Base-by-base conservation (phyloP, 2,329 filamentous ascomycete species). In the Colletotrichum sp. region DNA sequence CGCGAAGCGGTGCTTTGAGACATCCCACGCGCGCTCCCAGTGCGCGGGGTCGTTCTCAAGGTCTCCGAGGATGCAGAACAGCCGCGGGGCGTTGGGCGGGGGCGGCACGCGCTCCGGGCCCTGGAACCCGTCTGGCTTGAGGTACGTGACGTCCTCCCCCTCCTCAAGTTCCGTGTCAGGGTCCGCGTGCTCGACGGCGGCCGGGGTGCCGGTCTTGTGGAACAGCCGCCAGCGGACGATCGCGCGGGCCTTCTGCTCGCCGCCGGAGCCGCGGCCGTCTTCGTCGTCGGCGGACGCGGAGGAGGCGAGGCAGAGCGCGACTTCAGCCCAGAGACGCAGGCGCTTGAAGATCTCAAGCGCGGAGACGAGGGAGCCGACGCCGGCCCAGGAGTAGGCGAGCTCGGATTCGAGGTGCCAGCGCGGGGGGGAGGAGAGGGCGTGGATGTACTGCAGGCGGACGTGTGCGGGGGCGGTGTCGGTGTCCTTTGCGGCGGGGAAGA, bases 341-440 rank as follows among this genome's bases (percentile, higher is more conserved):
- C 97, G 91, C 85, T 98, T 96, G 85, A 98, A 99, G 76, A 99
- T 98, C 76, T 98, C 97, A 2, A 99, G 90, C 0, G 97, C 97
- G 1, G 96, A 98, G 5, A 95, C 90, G 3, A 99, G 87, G 55
- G 96, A 97, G 12, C 97, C 97, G 4, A 98, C 91, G 64, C 92
- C 91, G 1, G 96, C 94, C 97, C 97, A 99, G n/a, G 96, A 92
- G 76, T 95, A 93, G 2, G 97, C 97, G 16, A 99, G 89, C 82
- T 99, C 97, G 0, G 96, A 94, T 82, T 99, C 97, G 1, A 99
- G 90, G 80, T 98, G 95, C 97, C 97, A 99, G 67, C 96, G 88
- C 0, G 96, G 95, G 1, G 96, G 96, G 0, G 96, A 95, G 27
- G 92, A 93, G 3, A 99, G 89, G 16, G 94, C 91, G 85, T 97